Base-by-base conservation (phyloP, 768 basidiomycete species). In the Podaxis rugospora region DNA sequence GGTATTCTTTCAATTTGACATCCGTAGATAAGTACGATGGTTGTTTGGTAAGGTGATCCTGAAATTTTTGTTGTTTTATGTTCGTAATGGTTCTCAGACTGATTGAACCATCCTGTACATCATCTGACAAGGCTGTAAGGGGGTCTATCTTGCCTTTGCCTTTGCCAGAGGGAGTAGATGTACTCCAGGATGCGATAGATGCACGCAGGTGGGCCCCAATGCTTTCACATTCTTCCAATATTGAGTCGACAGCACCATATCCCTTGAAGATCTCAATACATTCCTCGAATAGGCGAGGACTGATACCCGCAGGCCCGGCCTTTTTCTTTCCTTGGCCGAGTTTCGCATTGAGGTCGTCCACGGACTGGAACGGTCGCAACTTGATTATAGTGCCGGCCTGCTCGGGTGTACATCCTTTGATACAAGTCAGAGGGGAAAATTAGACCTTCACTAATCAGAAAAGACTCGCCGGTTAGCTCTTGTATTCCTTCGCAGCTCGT, bases 1-100 rank as follows among this genome's bases (percentile, higher is more conserved):
- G 96, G 72, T 99, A 99, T 66, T 96, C 95, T 78, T 99, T 99
- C 68, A 99, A 78, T 67, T 78, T 80, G 61, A 95, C 86, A 50
- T 81, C 83, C 32, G 85, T 75, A 44, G 83, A 78, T 7, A 97
- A 74, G 32, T 83, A 71, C 11, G 80, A 74, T 7, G 97, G 97
- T 67, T 97, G 95, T 39, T 75, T 72, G 49, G 83, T 77, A 64
- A 98, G 79, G 71, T 90, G 97, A 64, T 87, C 87, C 57, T 80
- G 78, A 35, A 81, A 69, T 52, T 74, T 78, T 51, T 72, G 73
- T 50, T 75, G 73, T 44, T 75, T 75, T 9, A 78, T 66, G 16
- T 75, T 66, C 40, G 75, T 71, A 62, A 88, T 68, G 1, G 83
- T 75, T 35, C 76, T 74, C 35, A 93, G 69, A 67, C 76, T 83